phyloP scores from a whole-genome alignment of 306 rosid species.

The Trifolium repens region DNA sequence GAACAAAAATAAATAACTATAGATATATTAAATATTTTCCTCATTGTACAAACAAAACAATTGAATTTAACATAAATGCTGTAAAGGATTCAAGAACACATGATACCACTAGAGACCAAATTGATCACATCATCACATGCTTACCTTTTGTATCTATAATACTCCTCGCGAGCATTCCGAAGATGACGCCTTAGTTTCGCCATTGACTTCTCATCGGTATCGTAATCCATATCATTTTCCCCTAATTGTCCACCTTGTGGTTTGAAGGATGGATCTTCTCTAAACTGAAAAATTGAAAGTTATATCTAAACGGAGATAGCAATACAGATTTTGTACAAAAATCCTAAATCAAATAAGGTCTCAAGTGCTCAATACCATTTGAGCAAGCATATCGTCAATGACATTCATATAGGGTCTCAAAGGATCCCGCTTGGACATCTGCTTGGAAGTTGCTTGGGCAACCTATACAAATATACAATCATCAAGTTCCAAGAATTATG shows the following conservation, averaged over 20 bases:
- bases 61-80: slow-evolving; percentile 20
- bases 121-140: slow-evolving; percentile 24
- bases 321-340: slow-evolving; percentile 18
- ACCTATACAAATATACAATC: slow-evolving; percentile 59
- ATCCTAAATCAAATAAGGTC: slow-evolving; percentile 21
- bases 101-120: slow-evolving; percentile 25
- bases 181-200: slow-evolving; percentile 91
- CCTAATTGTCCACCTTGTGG: slow-evolving; percentile 94
- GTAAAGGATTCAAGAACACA: slow-evolving; percentile 28
- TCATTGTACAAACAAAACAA: slow-evolving; percentile 22
- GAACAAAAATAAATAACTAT: slow-evolving; percentile 19
- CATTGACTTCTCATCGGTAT: slow-evolving; percentile 97
- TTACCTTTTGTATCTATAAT: slow-evolving; percentile 89
- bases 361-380: slow-evolving; percentile 64
- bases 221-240: slow-evolving; percentile 95
- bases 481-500: slow-evolving; percentile 13
- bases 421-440: slow-evolving; percentile 96
- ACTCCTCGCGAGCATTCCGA: slow-evolving; percentile 85
- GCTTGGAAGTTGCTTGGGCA: slow-evolving; percentile 94
- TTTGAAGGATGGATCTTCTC: slow-evolving; percentile 90
- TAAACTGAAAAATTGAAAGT: slow-evolving; percentile 59
- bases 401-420: slow-evolving; percentile 86
- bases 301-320: slow-evolving; percentile 37
- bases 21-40: slow-evolving; percentile 14
- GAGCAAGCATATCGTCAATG: slow-evolving; percentile 77